Conservation (phyloP, 495 filamentous ascomycete species). For the Penicillium samsonianum region DNA sequence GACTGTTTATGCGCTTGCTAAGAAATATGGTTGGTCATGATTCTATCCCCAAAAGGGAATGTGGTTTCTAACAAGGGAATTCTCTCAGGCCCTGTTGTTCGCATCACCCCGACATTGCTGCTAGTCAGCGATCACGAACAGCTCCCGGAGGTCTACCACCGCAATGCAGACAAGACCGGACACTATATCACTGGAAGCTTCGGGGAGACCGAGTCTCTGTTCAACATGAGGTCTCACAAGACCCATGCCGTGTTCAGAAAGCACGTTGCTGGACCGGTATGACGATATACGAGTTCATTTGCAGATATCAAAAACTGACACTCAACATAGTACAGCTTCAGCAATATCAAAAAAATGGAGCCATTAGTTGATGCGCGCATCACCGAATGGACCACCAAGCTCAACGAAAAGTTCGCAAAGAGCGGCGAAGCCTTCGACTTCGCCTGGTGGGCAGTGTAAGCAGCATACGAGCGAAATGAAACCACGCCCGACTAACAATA, state of each 20-base stretch:
- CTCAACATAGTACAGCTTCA: constrained; percentile 50
- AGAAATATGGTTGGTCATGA: constrained; percentile 48
- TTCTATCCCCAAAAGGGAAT: not conserved
- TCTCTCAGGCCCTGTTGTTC: constrained; percentile 43
- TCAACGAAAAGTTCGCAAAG: constrained; percentile 44
- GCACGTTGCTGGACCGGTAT: constrained; percentile 44
- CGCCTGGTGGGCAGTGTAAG: constrained; percentile 52
- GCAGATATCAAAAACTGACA: constrained; percentile 15
- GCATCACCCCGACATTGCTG: constrained; percentile 48
- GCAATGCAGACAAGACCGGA: constrained; percentile 55
- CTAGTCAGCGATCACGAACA: constrained; percentile 46
- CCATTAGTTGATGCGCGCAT: constrained; percentile 48
- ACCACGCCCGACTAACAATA: not conserved
- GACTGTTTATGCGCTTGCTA: constrained; percentile 41
- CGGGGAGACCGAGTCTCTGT: constrained; percentile 49
- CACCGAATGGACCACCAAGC: constrained; percentile 43
- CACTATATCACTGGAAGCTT: constrained; percentile 55
- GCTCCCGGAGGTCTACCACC: constrained; percentile 55
- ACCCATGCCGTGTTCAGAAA: constrained; percentile 48
- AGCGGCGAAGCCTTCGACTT: constrained; percentile 52
- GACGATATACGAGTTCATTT: constrained; percentile 9
- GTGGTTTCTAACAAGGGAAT: not conserved
- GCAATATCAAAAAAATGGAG: constrained; percentile 56
- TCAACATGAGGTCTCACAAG: constrained; percentile 53
- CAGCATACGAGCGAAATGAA: not conserved